Evolutionary conservation across 2,329 filamentous ascomycete genomes (phyloP), one percentile per base, ranked within the genome.

Genomic region (Plectosphaerella cucumerina): DNA sequence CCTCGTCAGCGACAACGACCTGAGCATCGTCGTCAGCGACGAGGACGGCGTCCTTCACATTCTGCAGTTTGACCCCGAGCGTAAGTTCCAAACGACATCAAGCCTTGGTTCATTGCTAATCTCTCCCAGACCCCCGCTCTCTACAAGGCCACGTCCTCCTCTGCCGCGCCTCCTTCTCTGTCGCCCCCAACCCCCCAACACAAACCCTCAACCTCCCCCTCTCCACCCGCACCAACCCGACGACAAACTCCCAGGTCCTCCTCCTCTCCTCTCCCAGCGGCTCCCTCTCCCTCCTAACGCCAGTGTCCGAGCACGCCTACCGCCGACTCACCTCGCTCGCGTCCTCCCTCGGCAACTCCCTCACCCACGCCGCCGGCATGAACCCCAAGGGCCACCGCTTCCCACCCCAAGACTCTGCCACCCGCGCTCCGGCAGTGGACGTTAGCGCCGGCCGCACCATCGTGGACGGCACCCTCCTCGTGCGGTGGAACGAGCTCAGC

Each of bases 11-110:
- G 89, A 89, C 8, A 85, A 88, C 50, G 85, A 91, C 53, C 74
- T 99, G 12, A 90, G 86, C 63, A 86, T 99, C 57, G 75, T 97
- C 39, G 86, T 89, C 6, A 84, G 87, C 12, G 93, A 97, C 65
- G 84, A 87, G 34, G 87, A 96, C 60, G 89, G 89, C 55, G 90
- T 94, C 60, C 70, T 99, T 39, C 90, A 97, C 65, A 80, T 97
- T 44, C 72, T 97, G 56, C 90, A 97, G 68, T 99, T 94, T 62
- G 92, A 97, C 62, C 94, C 94, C 1, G 93, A 97, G 64, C 88
- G 90, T 94, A 76, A 70, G 86, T 79, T 43, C 31, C 33, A n/a
- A n/a, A n/a, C n/a, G n/a, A n/a, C n/a, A n/a, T n/a, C n/a, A n/a
- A n/a, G n/a, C n/a, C n/a, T n/a, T n/a, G n/a, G n/a, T 37, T 43